Conservation (phyloP, 2,329 filamentous ascomycete species). For the Massarina eburnea region DNA sequence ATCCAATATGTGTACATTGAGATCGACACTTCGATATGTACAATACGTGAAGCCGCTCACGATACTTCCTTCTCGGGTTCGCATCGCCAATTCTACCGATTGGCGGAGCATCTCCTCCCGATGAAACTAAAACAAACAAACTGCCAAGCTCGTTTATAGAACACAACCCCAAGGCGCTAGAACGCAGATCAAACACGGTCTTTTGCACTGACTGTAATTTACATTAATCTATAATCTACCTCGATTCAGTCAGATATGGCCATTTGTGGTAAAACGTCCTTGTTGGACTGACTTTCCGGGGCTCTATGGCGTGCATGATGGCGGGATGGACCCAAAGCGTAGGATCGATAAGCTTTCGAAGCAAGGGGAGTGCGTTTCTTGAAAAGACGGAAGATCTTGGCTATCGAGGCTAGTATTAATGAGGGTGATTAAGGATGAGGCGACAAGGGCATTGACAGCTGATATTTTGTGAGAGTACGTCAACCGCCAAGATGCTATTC, state of each 20-base stretch:
- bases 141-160: conserved; percentile 19
- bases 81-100: not conserved
- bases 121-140: not conserved
- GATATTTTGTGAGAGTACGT: not conserved
- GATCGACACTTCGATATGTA: no score
- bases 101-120: not conserved
- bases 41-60: no score
- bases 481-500: conserved; percentile 8
- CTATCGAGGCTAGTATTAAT: conserved; percentile 1
- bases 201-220: conserved; percentile 7
- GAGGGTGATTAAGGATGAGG: conserved; percentile 23
- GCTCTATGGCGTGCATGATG: not conserved
- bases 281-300: not conserved
- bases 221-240: conserved; percentile 4
- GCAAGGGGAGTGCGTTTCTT: conserved; percentile 6
- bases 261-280: no score
- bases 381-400: conserved; percentile 10
- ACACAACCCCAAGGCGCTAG: conserved; percentile 17
- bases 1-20: no score
- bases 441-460: conserved; percentile 4
- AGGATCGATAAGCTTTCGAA: not conserved
- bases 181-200: conserved; percentile 16
- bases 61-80: not conserved
- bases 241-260: no score
- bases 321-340: not conserved